Evolutionary conservation across 805 yeast species (phyloP).

Genomic region (Teunomyces cretensis): DNA sequence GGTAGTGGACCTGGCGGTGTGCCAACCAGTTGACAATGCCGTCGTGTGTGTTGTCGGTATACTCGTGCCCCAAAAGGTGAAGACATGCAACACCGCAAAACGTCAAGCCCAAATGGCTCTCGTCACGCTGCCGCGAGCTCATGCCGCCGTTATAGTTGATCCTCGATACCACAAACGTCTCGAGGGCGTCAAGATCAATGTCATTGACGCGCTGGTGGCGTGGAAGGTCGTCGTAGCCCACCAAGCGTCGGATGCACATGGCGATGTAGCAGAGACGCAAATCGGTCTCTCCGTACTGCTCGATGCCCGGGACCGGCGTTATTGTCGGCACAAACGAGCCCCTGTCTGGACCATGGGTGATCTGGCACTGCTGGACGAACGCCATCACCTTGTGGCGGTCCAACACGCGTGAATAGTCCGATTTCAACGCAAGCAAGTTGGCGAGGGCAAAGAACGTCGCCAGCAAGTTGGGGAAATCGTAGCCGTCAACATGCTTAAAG

Average conservation of each 20-base stretch:
- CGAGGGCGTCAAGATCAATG: slow-evolving; percentile 43
- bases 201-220: slow-evolving; percentile 25
- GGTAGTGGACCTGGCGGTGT: slow-evolving; percentile 56
- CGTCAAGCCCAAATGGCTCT: slow-evolving; percentile 84
- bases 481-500: slow-evolving; percentile 35
- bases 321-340: slow-evolving; percentile 40
- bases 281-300: slow-evolving; percentile 65
- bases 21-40: slow-evolving; percentile 47
- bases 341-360: slow-evolving; percentile 21
- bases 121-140: slow-evolving; percentile 51
- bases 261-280: slow-evolving; percentile 77
- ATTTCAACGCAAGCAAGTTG: slow-evolving; percentile 50
- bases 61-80: slow-evolving; percentile 28
- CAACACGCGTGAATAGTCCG: slow-evolving; percentile 31
- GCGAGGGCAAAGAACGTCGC: slow-evolving; percentile 77
- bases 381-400: slow-evolving; percentile 50
- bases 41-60: slow-evolving; percentile 12
- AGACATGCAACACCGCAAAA: slow-evolving; percentile 78
- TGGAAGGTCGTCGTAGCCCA: slow-evolving; percentile 37
- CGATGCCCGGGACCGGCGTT: slow-evolving; percentile 3
- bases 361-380: slow-evolving; percentile 63
- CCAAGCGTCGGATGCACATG: slow-evolving; percentile 53
- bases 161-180: slow-evolving; percentile 29
- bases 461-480: slow-evolving; percentile 66
- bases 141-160: slow-evolving; percentile 67